phyloP scores from a whole-genome alignment of 306 rosid species.

The Corylus americana region DNA sequence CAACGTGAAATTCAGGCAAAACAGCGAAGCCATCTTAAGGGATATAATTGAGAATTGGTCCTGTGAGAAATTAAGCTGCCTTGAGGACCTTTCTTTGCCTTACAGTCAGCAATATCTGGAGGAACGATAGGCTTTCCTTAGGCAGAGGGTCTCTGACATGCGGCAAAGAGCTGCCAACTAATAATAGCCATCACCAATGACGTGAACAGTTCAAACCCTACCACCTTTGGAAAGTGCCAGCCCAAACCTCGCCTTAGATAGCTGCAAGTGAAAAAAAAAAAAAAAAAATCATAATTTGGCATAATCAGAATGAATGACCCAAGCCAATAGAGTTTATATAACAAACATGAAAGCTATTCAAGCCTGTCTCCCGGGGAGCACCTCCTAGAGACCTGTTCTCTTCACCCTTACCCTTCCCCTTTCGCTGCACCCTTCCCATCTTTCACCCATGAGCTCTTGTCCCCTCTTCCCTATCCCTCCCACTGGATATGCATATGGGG shows the following conservation, averaged over 20 bases:
- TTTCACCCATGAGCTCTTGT: too few species aligned
- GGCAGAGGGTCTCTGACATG: constrained; percentile 86
- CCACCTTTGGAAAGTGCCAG: constrained; percentile 90
- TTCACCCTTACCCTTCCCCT: too few species aligned
- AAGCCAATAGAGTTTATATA: too few species aligned
- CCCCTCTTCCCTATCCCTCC: too few species aligned
- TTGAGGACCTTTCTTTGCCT: constrained; percentile 3
- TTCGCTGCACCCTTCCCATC: too few species aligned
- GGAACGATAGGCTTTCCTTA: constrained; percentile 36
- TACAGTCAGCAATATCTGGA: background rate
- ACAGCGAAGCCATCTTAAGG: background rate
- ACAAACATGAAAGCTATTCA: too few species aligned
- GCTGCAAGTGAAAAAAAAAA: constrained; percentile 52
- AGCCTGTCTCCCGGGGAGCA: too few species aligned
- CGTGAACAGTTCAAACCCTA: constrained; percentile 84
- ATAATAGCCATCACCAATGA: constrained; percentile 86
- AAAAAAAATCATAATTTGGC: background rate
- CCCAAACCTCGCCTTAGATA: constrained; percentile 89
- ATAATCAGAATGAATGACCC: background rate
- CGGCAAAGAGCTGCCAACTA: constrained; percentile 90
- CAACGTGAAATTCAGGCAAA: background rate
- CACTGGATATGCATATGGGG: too few species aligned
- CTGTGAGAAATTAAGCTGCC: background rate
- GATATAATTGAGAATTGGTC: background rate
- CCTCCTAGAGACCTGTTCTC: too few species aligned